Percentiles rank a stretch among this genome's conserved stretches.
Evolutionary conservation across 129 eudicot genomes (phyloP).

Genomic region (Calendula officinalis): DNA sequence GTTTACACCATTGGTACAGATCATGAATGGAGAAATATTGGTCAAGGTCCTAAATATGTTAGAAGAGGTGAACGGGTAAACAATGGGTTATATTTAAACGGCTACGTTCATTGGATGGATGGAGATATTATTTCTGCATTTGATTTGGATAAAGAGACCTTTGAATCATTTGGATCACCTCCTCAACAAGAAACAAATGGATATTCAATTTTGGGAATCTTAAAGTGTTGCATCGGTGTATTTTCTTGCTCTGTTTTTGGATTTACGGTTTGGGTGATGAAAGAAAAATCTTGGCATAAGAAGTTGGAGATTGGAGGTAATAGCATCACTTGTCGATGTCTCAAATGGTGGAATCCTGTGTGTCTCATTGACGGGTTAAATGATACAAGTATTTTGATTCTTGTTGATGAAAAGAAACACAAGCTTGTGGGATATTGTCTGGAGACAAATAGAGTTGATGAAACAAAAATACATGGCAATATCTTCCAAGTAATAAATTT

Average conservation of each 20-base stretch:
- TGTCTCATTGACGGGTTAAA: not conserved
- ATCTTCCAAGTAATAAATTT: not conserved
- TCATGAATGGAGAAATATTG: not conserved
- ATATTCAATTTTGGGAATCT: not conserved
- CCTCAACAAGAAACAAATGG: not conserved
- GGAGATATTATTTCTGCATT: not conserved
- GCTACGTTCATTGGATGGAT: not conserved
- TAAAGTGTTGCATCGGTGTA: not conserved
- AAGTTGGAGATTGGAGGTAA: no score
- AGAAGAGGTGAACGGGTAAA: not conserved
- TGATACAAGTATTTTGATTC: no score
- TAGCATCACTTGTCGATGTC: no score
- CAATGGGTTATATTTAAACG: not conserved
- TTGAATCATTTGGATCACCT: not conserved
- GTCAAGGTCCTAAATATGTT: not conserved
- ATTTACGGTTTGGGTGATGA: not conserved
- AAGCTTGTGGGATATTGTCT: no score
- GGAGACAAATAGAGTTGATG: not conserved
- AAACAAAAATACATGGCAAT: not conserved
- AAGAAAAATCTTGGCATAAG: not conserved
- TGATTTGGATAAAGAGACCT: not conserved
- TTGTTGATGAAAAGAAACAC: no score
- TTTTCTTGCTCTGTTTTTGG: not conserved
- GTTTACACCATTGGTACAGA: slow-evolving; percentile 4
- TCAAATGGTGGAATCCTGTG: not conserved